Base-by-base conservation (phyloP, 768 basidiomycete genomes). In the Boletus eberwhitei region DNA sequence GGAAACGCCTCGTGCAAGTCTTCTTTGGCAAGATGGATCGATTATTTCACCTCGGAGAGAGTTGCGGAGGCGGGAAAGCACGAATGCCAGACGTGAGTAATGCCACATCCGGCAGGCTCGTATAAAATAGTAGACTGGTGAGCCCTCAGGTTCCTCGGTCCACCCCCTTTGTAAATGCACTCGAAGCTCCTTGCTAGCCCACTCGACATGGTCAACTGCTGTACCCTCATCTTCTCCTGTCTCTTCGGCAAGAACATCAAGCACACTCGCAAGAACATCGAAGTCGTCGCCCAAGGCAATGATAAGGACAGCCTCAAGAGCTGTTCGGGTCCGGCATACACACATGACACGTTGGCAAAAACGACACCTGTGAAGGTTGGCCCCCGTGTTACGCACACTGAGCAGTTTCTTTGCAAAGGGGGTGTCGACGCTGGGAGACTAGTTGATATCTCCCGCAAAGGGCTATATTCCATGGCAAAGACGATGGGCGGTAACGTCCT, bases 401-500 rank as follows among this genome's bases (percentile, higher is more conserved):
- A 73, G 12, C 57, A 64, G 44, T 73, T 74, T 37, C 40, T 67
- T 26, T 73, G 72, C 58, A 64, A 65, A 41, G 73, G 73, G 21
- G 73, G 71, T 21, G 74, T 74, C 37, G 72, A 74, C 44, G 66
- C 71, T 7, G 21, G 61, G 39, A 67, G 70, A 54, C 65, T 74
- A 13, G 66, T 74, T n/a, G 46, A 65, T 44, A 48, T 74, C 35
- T 64, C 74, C 26, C 70, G 73, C 41, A 68, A 66, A 52, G 62
- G 64, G 13, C 50, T 74, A 5, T 72, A 70, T 53, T 66, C 65
- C 41, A 32, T 61, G n/a, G 73, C 72, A 17, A 66, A 60, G 48
- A 59, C 56, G 37, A 69, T 73, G 64, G 73, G 73, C 5, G 74
- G 72, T 8, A 75, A 74, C 47, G 67, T 72, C 35, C 61, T 74